Evolutionary conservation across 768 basidiomycete species (phyloP), one percentile per base, ranked within the genome.

Genomic region (Trametes gibbosa): DNA sequence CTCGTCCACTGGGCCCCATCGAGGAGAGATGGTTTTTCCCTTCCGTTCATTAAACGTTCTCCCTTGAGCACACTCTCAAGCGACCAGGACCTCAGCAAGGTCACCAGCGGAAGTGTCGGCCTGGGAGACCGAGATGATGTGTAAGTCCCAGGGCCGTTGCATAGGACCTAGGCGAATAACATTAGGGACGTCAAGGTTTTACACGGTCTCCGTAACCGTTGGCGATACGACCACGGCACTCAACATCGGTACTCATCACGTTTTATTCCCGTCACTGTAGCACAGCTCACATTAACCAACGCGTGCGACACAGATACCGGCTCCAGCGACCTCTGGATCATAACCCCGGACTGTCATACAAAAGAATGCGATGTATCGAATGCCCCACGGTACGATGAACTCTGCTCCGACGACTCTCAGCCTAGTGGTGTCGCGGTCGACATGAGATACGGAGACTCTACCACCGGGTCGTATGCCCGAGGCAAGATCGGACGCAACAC

Each of bases 301-400:
- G n/a, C n/a, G n/a, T n/a, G n/a, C n/a, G 14, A 21, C 21, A 21
- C 50, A 89, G 90, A 91, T 61, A 89, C 89, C 2, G 89, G 89
- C 32, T 91, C 90, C 3, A 85, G 89, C 17, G 89, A 92, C 68
- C 69, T 90, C 4, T 92, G 90, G 90, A 80, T 86, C 8, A 73
- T 85, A 47, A 86, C 87, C 0, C 78, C 82, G 43, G 72, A 77
- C 0, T 90, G 87, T 69, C 71, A 70, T 8, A 68, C 77, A 0
- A 34, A 43, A 10, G 35, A 59, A 13, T 80, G 77, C 56, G 77
- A 77, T 50, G 56, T 71, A 2, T 71, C 68, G 27, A 71, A 65
- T 0, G 66, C 78, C 0, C 71, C 76, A 10, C 68, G 82, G 21
- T 89, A 86, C 66, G 75, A 80, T 1, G 77, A 79, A 10, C 29